Evolutionary conservation across 2,329 filamentous ascomycete species (phyloP), one percentile per base, ranked within the genome.

Genomic region (Phialocephala sp.): DNA sequence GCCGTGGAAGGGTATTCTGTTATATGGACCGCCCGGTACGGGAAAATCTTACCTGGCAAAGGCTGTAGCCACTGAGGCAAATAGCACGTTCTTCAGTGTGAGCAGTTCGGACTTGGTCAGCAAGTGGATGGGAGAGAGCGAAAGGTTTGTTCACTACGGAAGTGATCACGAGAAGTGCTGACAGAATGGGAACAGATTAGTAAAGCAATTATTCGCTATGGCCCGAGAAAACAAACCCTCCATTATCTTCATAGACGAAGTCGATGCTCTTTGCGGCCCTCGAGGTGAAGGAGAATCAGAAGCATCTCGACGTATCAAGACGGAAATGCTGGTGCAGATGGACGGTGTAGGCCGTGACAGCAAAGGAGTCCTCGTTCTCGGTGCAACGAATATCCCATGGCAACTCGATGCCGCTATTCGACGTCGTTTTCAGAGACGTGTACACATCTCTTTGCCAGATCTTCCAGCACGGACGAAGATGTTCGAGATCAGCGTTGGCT

Each of bases 111-210:
- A 99, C 78, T 79, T 99, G 79, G 95, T 99, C 67, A 97, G 93
- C 79, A 99, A 99, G 78, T 99, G 95, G 95, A 99, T 99, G 95
- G 95, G 95, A 82, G 95, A 99, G 80, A 96, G 92, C 84, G 95
- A 99, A 87, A 88, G 93, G 92, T 96, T 82, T 58, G 84, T 73
- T 22, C 32, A 37, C 18, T 12, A 32, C 18, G 22, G 45, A 9
- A 32, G n/a, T 6, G 8, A 14, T 52, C n/a, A 64, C 12, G 4
- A 24, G 52, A 41, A 24, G 22, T 32, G 47, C 65, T 72, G 41
- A 72, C 59, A 57, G 5, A 11, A 24, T 8, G 36, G 14, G 37
- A 32, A 45, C 60, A 70, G 68, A 75, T 86, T 99, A 72, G 95
- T 99, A 64, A 98, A 98, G 77, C 91, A 97, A 69, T 86, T 99